phyloP scores from a whole-genome alignment of 768 basidiomycete species.

The Suillus plorans region DNA sequence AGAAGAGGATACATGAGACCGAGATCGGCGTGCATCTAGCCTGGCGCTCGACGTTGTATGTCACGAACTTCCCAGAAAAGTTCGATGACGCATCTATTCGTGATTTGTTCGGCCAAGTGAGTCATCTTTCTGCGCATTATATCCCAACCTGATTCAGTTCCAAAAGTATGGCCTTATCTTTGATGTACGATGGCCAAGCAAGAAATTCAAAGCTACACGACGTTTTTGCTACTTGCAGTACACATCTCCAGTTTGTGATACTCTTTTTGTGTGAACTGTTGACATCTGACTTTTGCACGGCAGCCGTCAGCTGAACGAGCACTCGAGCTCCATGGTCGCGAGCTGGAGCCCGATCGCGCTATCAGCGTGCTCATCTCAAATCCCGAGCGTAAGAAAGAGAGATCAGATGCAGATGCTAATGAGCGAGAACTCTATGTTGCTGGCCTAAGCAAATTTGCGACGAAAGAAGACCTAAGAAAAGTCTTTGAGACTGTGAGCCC shows the following conservation, averaged over 20 bases:
- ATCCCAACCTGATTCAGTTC: constrained; percentile 7
- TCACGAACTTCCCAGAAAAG: constrained; percentile 92
- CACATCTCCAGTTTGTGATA: constrained; percentile 69
- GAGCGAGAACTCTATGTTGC: constrained; percentile 87
- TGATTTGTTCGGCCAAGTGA: constrained; percentile 74
- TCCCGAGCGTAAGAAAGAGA: constrained; percentile 83
- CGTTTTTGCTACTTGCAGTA: constrained; percentile 96
- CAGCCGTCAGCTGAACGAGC: constrained; percentile 72
- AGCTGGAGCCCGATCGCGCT: constrained; percentile 65
- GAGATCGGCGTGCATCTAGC: constrained; percentile 87
- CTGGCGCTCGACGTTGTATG: constrained; percentile 92
- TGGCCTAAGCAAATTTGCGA: constrained; percentile 77
- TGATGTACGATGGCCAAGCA: constrained; percentile 97
- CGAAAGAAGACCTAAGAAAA: constrained; percentile 72
- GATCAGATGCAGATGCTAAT: constrained; percentile 86
- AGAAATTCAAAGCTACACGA: constrained; percentile 88
- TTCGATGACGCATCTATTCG: constrained; percentile 77
- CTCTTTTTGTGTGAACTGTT: neutral
- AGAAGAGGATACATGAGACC: constrained; percentile 74
- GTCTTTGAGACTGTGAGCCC: constrained; percentile 72
- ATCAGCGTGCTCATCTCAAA: constrained; percentile 87
- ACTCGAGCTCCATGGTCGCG: constrained; percentile 74
- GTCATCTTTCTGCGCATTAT: constrained; percentile 13
- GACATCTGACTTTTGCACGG: neutral
- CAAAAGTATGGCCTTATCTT: constrained; percentile 84